Base-by-base conservation (phyloP, 2,329 filamentous ascomycete species). In the Sporothrix brunneoviolacea region DNA sequence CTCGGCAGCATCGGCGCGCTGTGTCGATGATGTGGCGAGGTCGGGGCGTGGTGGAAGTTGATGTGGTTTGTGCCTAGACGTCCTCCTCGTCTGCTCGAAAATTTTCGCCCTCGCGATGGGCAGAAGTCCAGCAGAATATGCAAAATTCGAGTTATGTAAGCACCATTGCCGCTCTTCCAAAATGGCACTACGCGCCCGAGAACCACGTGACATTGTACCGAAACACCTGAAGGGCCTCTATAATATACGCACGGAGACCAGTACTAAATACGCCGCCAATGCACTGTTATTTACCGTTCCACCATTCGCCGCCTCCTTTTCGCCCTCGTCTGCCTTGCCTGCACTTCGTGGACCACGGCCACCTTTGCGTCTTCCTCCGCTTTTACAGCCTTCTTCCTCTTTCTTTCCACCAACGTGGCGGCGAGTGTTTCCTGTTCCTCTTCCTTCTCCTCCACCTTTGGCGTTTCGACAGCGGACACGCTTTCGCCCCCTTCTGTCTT, bases 401-500 rank as follows among this genome's bases (percentile, higher is more conserved):
- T 22, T 9, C 13, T 24, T 41, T 45, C 21, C 22, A 27, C 22
- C 6, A 19, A 22, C 8, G 24, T n/a, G 18, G 30, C n/a, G 2
- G 12, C 24, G 8, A 19, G 28, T 15, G 41, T 16, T 10, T 35
- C 28, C 0, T 65, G 58, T 30, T 68, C 58, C 30, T 69, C 59
- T 5, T 61, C 57, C 18, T 65, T 50, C 16, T 35, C 38, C 35
- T 52, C 56, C 13, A 56, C 51, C 60, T 54, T 65, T 65, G 30
- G 60, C 57, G 38, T 65, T 64, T 28, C 24, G 24, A 28, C 24
- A 10, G 6, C 10, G 24, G 24, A 5, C 24, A 28, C 24, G 28
- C 2, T 24, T 3, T 39, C 38, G 50, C 54, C n/a, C 55, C 52
- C 60, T 55, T 65, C 65, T 27, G 60, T 57, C 39, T 65, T 64